A percentile compares a stretch with the other conserved stretches of the same genome.
These are phyloP conservation scores for Colletotrichum eremochloae DNA, from an alignment of 2,329 filamentous ascomycete genomes.

Conservation along the genomic window DNA sequence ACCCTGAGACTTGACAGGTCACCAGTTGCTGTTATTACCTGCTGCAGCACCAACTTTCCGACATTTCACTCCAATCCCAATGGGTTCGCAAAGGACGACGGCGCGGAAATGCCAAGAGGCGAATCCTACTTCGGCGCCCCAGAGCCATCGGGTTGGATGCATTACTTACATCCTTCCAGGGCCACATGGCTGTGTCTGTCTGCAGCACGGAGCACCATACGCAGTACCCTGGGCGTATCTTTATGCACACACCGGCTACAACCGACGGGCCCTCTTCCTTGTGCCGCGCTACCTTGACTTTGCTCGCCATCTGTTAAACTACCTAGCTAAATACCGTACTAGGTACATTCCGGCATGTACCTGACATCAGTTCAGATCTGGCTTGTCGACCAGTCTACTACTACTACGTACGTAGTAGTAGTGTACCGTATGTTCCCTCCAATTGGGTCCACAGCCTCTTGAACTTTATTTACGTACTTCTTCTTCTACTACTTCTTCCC, in stretches of 20 bases:
- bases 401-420: neutral
- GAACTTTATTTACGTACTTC: conserved; percentile 13
- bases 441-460: conserved; percentile 12
- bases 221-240: neutral
- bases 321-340: too few relatives aligned
- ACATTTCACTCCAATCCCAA: neutral
- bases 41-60: neutral
- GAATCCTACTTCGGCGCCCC: conserved; percentile 5
- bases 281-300: conserved; percentile 29
- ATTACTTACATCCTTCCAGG: conserved; percentile 14
- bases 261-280: conserved; percentile 31
- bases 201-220: neutral
- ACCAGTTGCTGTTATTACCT: conserved; percentile 8
- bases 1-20: conserved; percentile 19
- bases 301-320: neutral
- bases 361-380: conserved; percentile 22
- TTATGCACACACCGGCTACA: conserved; percentile 26
- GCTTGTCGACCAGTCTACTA: conserved; percentile 1
- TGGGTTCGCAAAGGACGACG: conserved; percentile 21
- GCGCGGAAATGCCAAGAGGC: conserved; percentile 3
- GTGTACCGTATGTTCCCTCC: conserved; percentile 16
- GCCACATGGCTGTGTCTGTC: conserved; percentile 6
- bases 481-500: neutral
- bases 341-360: conserved; percentile 23
- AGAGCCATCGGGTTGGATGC: conserved; percentile 29